Evolutionary conservation across 2,329 filamentous ascomycete species (phyloP).

Genomic region (Talaromyces funiculosus): DNA sequence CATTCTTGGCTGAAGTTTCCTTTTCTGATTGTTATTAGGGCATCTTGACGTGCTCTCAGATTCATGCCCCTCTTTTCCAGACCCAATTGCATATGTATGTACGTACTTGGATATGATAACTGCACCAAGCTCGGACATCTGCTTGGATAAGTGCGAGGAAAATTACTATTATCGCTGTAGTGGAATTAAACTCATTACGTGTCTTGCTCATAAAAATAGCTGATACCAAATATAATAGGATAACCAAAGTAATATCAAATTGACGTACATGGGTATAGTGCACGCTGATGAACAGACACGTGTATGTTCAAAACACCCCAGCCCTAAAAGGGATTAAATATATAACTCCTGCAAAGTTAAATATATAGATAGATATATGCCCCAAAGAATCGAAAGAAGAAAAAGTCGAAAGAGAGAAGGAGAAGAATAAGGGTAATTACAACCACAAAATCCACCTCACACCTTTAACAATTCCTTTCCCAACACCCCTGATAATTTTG

Average conservation of each 20-base stretch:
- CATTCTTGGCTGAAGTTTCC: neutral
- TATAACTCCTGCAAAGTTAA: neutral
- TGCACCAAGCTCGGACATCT: neutral
- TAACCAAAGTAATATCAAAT: neutral
- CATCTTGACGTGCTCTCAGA: neutral
- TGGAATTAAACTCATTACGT: neutral
- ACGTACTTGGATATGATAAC: neutral
- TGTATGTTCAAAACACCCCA: neutral
- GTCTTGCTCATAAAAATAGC: neutral
- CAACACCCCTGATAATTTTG: conserved; percentile 58
- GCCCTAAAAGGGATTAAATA: neutral
- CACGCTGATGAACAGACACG: neutral
- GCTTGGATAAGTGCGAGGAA: neutral
- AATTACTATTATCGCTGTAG: too few relatives aligned
- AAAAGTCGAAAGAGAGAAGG: neutral
- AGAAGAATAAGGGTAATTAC: conserved; percentile 31
- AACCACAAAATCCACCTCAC: conserved; percentile 83
- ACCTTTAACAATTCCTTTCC: conserved; percentile 54
- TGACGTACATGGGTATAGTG: neutral
- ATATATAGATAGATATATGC: neutral
- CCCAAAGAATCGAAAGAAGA: neutral
- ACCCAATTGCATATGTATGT: neutral
- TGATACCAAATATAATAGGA: neutral
- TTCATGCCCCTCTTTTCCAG: too few relatives aligned
- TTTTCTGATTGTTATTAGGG: neutral